Conservation (phyloP, 495 filamentous ascomycete species). For the Penicillium fimorum region DNA sequence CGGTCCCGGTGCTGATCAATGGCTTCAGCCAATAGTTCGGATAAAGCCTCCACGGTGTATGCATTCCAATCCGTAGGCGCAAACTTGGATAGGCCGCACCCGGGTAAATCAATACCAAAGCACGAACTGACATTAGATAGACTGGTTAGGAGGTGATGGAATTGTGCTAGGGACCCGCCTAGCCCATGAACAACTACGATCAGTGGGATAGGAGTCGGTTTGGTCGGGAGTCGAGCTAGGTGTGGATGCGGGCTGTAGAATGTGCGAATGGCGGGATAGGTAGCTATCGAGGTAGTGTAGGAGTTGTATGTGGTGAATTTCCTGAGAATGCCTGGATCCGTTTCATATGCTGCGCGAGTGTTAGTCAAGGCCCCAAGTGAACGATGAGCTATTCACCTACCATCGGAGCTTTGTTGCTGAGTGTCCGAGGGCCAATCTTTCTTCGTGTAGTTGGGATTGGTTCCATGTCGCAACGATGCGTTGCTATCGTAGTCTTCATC, state of each 20-base stretch:
- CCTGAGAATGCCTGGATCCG: constrained; percentile 73
- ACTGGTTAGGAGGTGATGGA: constrained; percentile 76
- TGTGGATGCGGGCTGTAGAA: constrained; percentile 83
- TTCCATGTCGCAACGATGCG: constrained; percentile 36
- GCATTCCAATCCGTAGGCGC: constrained; percentile 69
- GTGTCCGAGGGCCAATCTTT: constrained; percentile 23
- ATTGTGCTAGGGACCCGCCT: constrained; percentile 86
- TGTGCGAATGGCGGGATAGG: constrained; percentile 75
- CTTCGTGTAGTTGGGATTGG: constrained; percentile 21
- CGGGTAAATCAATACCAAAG: constrained; percentile 85
- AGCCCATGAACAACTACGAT: constrained; percentile 91
- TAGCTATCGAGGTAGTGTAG: constrained; percentile 66
- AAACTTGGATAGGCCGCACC: constrained; percentile 78
- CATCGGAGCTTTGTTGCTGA: constrained; percentile 33
- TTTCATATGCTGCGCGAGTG: constrained; percentile 36
- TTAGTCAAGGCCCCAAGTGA: not conserved
- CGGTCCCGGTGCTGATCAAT: constrained; percentile 69
- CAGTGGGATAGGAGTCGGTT: constrained; percentile 72
- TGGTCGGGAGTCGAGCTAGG: constrained; percentile 68
- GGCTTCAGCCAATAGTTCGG: constrained; percentile 66
- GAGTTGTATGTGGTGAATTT: constrained; percentile 71
- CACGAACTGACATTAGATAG: constrained; percentile 84
- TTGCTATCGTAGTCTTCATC: constrained; percentile 46
- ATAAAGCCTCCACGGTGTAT: constrained; percentile 74
- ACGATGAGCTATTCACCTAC: constrained; percentile 20